Evolutionary conservation across 129 eudicot genomes (phyloP).

Genomic region (Solidago caesia): DNA sequence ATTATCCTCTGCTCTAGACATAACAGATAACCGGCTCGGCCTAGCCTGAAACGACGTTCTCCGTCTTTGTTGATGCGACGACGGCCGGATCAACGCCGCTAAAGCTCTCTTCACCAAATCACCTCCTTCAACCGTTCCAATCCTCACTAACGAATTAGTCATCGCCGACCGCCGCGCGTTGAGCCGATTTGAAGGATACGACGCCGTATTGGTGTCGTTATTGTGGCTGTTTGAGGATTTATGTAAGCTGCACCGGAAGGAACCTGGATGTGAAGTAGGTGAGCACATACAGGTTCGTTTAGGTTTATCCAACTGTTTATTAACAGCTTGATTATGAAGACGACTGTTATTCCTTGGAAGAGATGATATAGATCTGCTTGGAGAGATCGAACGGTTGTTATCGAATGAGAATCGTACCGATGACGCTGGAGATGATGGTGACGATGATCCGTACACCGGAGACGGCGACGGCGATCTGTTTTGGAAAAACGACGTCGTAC

Average conservation of each 20-base stretch:
- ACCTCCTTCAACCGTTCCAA: constrained; percentile 88
- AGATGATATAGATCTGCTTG: constrained; percentile 55
- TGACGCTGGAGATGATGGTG: constrained; percentile 30
- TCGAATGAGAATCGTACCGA: constrained; percentile 51
- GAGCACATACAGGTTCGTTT: constrained; percentile 89
- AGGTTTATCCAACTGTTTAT: constrained; percentile 40
- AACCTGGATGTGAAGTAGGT: constrained; percentile 92
- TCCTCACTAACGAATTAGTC: constrained; percentile 81
- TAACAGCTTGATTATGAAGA: constrained; percentile 18
- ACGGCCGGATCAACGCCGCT: constrained; percentile 85
- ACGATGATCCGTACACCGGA: constrained; percentile 32
- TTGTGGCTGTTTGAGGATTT: constrained; percentile 30
- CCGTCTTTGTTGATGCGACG: constrained; percentile 74
- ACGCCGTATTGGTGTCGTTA: constrained; percentile 20
- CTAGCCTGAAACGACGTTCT: constrained; percentile 61
- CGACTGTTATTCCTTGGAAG: constrained; percentile 31
- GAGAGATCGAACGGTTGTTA: constrained; percentile 47
- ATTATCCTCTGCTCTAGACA: constrained; percentile 49
- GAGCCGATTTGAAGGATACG: constrained; percentile 58
- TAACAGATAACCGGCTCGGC: constrained; percentile 70
- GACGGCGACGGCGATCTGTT: constrained; percentile 44
- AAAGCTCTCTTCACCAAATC: constrained; percentile 79
- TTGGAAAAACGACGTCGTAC: constrained; percentile 30
- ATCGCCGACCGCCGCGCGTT: constrained; percentile 84
- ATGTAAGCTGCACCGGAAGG: constrained; percentile 79